Conservation (phyloP, 768 basidiomycete species). For the Lentinula lateritia region DNA sequence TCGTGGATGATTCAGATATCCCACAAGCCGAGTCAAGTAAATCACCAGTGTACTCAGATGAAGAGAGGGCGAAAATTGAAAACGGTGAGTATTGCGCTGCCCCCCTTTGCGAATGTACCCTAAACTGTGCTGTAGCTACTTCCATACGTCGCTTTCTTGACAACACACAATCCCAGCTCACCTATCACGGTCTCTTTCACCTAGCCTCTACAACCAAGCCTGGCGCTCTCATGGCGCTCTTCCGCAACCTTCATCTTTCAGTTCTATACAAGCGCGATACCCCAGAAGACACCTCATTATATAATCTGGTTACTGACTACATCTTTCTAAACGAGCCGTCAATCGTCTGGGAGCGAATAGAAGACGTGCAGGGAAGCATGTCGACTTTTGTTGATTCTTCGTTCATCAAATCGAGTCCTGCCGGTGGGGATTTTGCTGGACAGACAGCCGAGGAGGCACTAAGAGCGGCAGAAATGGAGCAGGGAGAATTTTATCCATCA, state of each 20-base stretch:
- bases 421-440: slow-evolving; percentile 79
- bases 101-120: neutral
- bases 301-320: slow-evolving; percentile 82
- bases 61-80: slow-evolving; percentile 58
- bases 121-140: slow-evolving; percentile 43
- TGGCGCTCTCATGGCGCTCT: slow-evolving; percentile 69
- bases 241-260: slow-evolving; percentile 85
- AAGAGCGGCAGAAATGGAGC: slow-evolving; percentile 40
- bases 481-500: slow-evolving; percentile 28
- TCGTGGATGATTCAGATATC: slow-evolving; percentile 30
- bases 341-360: slow-evolving; percentile 88
- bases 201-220: slow-evolving; percentile 60
- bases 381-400: slow-evolving; percentile 75
- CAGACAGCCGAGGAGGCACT: slow-evolving; percentile 60
- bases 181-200: slow-evolving; percentile 82
- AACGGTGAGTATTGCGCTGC: slow-evolving; percentile 47
- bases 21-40: slow-evolving; percentile 17
- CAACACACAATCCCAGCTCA: slow-evolving; percentile 72
- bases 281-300: slow-evolving; percentile 45
- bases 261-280: slow-evolving; percentile 67
- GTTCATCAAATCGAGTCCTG: slow-evolving; percentile 58
- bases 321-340: slow-evolving; percentile 71
- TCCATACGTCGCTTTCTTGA: slow-evolving; percentile 65
- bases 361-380: slow-evolving; percentile 78
- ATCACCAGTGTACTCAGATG: slow-evolving; percentile 23